Percentiles rank a stretch among this genome's conserved stretches.
Conservation (phyloP, 2,329 filamentous ascomycete genomes). For the Aspergillus hortae region DNA sequence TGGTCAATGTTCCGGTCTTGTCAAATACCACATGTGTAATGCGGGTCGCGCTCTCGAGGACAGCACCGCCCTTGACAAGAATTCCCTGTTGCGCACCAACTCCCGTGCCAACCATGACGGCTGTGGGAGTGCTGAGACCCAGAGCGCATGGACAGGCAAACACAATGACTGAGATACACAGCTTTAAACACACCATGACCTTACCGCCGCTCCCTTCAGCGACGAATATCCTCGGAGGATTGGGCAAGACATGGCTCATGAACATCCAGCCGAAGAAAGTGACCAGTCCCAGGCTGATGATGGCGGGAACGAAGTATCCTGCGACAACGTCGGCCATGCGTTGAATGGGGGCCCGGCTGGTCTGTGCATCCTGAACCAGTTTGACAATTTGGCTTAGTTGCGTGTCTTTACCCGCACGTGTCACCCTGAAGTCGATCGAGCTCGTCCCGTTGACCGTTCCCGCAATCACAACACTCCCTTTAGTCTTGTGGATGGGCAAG, state of each 20-base stretch:
- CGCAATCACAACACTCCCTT: constrained; percentile 76
- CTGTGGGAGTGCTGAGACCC: constrained; percentile 92
- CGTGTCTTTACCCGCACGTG: constrained; percentile 86
- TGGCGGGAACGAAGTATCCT: constrained; percentile 89
- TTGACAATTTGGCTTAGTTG: constrained; percentile 98
- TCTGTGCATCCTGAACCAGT: constrained; percentile 96
- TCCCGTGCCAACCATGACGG: constrained; percentile 98
- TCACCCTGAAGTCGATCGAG: constrained; percentile 87
- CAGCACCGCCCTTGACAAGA: constrained; percentile 93
- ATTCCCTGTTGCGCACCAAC: constrained; percentile 94
- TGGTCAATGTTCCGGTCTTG: constrained; percentile 92
- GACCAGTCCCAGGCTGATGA: constrained; percentile 75
- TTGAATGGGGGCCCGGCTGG: constrained; percentile 89
- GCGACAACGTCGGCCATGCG: constrained; percentile 85
- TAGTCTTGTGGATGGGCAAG: constrained; percentile 87
- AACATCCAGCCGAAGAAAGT: constrained; percentile 96
- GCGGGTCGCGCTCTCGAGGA: constrained; percentile 84
- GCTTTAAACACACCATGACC: constrained; percentile 93
- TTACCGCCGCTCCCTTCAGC: constrained; percentile 79
- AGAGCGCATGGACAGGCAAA: constrained; percentile 96
- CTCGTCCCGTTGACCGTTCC: constrained; percentile 95
- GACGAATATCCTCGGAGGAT: constrained; percentile 87
- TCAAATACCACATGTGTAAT: constrained; percentile 88
- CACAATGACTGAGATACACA: constrained; percentile 97
- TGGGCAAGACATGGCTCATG: constrained; percentile 75